Evolutionary conservation across 352 stramenopile genomes (phyloP).

Genomic region (Thraustochytrium striatum): DNA sequence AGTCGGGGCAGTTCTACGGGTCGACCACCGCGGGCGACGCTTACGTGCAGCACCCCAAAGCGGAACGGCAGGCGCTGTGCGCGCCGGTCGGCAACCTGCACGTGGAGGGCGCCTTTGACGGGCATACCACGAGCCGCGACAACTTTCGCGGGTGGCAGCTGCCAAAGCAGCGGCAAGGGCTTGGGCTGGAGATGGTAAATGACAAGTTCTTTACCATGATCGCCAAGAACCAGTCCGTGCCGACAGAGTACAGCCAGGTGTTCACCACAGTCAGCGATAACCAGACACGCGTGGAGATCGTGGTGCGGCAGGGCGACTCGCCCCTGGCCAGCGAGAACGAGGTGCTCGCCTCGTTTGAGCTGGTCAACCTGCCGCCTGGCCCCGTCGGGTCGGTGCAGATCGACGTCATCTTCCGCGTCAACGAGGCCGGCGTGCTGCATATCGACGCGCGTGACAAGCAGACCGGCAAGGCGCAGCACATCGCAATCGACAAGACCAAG

Average conservation of each 20-base stretch:
- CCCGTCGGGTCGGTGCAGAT: conserved; percentile 2
- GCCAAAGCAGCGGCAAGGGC: not conserved
- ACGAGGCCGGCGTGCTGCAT: conserved; percentile 15
- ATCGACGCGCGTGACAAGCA: conserved; percentile 26
- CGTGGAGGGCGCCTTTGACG: not conserved
- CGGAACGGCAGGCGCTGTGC: not conserved
- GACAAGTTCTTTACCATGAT: conserved; percentile 34
- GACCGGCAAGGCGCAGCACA: conserved; percentile 28
- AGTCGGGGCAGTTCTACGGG: not conserved
- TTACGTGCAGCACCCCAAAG: not conserved
- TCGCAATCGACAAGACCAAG: conserved; percentile 15
- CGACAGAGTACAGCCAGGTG: conserved; percentile 6
- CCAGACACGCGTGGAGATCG: conserved; percentile 30
- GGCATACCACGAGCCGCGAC: not conserved
- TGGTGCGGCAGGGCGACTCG: conserved; percentile 19
- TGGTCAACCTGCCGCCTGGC: not conserved
- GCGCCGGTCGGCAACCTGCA: not conserved
- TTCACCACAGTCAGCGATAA: conserved; percentile 41
- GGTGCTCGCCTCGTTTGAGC: conserved; percentile 32
- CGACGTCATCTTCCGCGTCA: conserved; percentile 30
- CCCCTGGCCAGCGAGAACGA: not conserved
- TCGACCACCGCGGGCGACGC: not conserved
- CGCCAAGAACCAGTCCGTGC: not conserved
- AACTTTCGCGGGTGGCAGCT: conserved; percentile 41
- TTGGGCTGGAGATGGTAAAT: conserved; percentile 38